These are phyloP conservation scores for Mucor mucedo DNA, from an alignment of 371 early-diverging fungal genomes.

Conservation along the genomic window DNA sequence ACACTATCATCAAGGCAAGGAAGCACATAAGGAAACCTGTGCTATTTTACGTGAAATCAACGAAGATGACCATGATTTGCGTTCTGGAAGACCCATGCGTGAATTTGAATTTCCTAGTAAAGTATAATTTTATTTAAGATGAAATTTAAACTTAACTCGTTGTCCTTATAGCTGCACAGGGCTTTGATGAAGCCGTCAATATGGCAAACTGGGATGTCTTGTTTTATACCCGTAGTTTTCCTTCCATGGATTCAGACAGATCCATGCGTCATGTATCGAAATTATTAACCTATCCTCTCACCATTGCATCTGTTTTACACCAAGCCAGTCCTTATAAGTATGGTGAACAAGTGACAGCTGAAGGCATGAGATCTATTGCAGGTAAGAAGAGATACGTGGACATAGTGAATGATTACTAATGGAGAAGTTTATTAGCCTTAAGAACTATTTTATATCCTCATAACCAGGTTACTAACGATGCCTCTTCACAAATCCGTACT, in stretches of 20 bases:
- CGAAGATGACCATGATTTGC: slow-evolving; percentile 86
- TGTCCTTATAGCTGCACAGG: slow-evolving; percentile 62
- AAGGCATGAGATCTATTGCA: slow-evolving; percentile 73
- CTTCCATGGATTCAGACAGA: slow-evolving; percentile 73
- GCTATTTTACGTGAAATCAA: slow-evolving; percentile 70
- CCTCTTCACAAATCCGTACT: slow-evolving; percentile 49
- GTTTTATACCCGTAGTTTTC: slow-evolving; percentile 83
- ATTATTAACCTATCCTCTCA: slow-evolving; percentile 81
- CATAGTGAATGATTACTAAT: slow-evolving; percentile 2
- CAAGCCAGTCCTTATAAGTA: slow-evolving; percentile 75
- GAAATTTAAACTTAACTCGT: neutral
- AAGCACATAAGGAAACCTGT: slow-evolving; percentile 56
- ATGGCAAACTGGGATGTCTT: slow-evolving; percentile 84
- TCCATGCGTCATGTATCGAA: slow-evolving; percentile 85
- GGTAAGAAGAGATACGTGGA: slow-evolving; percentile 40
- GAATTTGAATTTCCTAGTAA: slow-evolving; percentile 86
- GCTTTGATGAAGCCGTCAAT: slow-evolving; percentile 79
- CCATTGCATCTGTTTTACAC: slow-evolving; percentile 80
- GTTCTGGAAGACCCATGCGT: slow-evolving; percentile 76
- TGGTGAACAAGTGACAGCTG: slow-evolving; percentile 71
- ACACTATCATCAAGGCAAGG: slow-evolving; percentile 70
- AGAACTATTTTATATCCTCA: slow-evolving; percentile 71
- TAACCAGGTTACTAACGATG: slow-evolving; percentile 53
- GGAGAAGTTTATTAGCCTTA: slow-evolving; percentile 53
- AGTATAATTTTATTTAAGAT: slow-evolving; percentile 10